These are phyloP conservation scores for Leishmania mexicana DNA, from an alignment of 208 protist genomes.

Conservation along the genomic window DNA sequence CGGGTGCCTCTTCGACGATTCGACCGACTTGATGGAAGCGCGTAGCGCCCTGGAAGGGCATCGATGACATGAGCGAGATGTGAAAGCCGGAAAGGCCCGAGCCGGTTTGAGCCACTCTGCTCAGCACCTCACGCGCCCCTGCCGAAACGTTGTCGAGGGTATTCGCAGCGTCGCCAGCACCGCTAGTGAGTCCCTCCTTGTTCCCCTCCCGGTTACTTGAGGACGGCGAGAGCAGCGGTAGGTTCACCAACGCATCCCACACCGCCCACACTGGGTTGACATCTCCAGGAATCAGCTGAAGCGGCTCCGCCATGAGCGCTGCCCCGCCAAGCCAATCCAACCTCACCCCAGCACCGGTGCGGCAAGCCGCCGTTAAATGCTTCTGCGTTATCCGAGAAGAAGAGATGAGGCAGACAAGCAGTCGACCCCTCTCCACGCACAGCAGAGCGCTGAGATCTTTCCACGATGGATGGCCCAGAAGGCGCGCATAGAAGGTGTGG, in stretches of 20 bases:
- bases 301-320: conserved; percentile 47
- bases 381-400: conserved; percentile 73
- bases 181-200: not conserved
- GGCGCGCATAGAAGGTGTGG: conserved; percentile 52
- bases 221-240: conserved; percentile 35
- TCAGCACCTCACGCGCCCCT: conserved; percentile 2
- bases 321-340: conserved; percentile 69
- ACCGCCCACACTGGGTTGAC: conserved; percentile 55
- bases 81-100: conserved; percentile 20
- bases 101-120: not conserved
- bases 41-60: conserved; percentile 39
- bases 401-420: conserved; percentile 60
- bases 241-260: conserved; percentile 58
- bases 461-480: conserved; percentile 48
- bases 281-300: conserved; percentile 17
- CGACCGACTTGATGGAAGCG: conserved; percentile 32
- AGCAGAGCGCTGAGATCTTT: conserved; percentile 64
- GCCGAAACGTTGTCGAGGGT: not conserved
- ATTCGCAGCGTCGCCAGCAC: not conserved
- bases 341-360: conserved; percentile 20
- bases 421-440: conserved; percentile 48
- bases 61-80: conserved; percentile 47
- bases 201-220: not conserved
- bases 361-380: conserved; percentile 32
- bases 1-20: conserved; percentile 23